Evolutionary conservation across 805 yeast species (phyloP).

Genomic region (Ogataea siamensis): DNA sequence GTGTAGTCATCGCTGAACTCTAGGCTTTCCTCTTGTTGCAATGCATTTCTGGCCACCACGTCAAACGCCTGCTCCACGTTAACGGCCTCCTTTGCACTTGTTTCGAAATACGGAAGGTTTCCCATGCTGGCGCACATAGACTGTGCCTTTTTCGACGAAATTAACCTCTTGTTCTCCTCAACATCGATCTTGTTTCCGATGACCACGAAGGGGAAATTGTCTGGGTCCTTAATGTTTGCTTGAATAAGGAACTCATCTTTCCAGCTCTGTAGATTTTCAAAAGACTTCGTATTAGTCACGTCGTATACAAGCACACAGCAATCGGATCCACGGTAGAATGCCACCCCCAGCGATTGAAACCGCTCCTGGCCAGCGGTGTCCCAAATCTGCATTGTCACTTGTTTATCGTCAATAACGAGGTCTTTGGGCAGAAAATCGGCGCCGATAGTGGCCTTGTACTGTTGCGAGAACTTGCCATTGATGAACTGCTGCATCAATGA

Average conservation of each 20-base stretch:
- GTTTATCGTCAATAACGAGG: constrained; percentile 77
- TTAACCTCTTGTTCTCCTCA: constrained; percentile 83
- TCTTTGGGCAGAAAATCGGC: constrained; percentile 96
- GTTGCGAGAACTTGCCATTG: constrained; percentile 89
- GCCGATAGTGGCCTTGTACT: constrained; percentile 96
- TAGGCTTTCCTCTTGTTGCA: constrained; percentile 91
- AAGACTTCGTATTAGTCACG: constrained; percentile 91
- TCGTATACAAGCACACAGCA: constrained; percentile 96
- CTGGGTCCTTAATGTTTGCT: constrained; percentile 91
- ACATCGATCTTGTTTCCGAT: constrained; percentile 94
- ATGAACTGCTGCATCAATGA: constrained; percentile 97
- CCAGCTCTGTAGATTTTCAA: constrained; percentile 88
- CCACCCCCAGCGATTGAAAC: constrained; percentile 94
- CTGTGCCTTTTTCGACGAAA: constrained; percentile 52
- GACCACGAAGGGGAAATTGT: constrained; percentile 91
- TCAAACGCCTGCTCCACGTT: constrained; percentile 96
- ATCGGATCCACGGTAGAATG: constrained; percentile 96
- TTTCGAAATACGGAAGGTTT: constrained; percentile 89
- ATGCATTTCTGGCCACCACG: constrained; percentile 90
- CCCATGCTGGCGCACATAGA: constrained; percentile 43
- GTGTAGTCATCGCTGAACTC: constrained; percentile 92
- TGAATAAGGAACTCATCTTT: constrained; percentile 93
- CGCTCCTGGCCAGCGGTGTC: constrained; percentile 99
- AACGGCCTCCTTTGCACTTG: constrained; percentile 96
- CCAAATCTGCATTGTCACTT: constrained; percentile 87